Percentiles rank a stretch among this genome's conserved stretches.
Conservation (phyloP, 2,329 filamentous ascomycete genomes). For the Colletotrichum aenigma region DNA sequence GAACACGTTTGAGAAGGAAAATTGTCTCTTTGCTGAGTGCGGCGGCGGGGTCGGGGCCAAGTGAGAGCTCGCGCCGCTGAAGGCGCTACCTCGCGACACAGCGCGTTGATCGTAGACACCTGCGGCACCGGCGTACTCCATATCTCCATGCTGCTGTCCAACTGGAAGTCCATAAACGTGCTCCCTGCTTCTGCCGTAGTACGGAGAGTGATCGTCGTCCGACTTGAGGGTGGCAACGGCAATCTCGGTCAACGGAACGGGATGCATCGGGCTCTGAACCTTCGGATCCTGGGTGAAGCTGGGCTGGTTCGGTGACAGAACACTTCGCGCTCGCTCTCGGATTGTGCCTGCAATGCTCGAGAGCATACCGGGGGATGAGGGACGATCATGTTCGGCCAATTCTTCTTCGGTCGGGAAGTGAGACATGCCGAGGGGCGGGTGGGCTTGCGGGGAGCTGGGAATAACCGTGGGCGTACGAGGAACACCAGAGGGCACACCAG, state of each 20-base stretch:
- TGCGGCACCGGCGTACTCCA: conserved; percentile 54
- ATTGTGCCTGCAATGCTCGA: conserved; percentile 64
- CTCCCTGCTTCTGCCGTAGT: conserved; percentile 40
- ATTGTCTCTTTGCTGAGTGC: conserved; percentile 73
- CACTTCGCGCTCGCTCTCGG: conserved; percentile 47
- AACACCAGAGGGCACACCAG: conserved; percentile 27
- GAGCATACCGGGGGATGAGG: conserved; percentile 51
- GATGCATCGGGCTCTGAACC: conserved; percentile 61
- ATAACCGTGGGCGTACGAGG: conserved; percentile 27
- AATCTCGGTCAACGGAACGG: conserved; percentile 68
- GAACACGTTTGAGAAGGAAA: conserved; percentile 92
- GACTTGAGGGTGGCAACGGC: conserved; percentile 51
- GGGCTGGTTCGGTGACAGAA: conserved; percentile 42
- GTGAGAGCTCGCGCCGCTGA: conserved; percentile 44
- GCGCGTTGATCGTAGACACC: conserved; percentile 36
- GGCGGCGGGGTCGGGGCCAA: conserved; percentile 65
- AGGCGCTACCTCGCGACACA: conserved; percentile 43
- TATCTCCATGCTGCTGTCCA: conserved; percentile 47
- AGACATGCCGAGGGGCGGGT: conserved; percentile 88
- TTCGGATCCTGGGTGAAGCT: conserved; percentile 43
- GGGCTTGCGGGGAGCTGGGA: conserved; percentile 31
- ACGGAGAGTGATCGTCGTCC: conserved; percentile 46
- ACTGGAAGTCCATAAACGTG: conserved; percentile 49
- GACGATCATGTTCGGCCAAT: conserved; percentile 56
- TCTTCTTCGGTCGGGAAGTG: conserved; percentile 75